A percentile compares a stretch with the other conserved stretches of the same genome.
Evolutionary conservation across 2,329 filamentous ascomycete genomes (phyloP).

Genomic region (Tolypocladium ovalisporum): DNA sequence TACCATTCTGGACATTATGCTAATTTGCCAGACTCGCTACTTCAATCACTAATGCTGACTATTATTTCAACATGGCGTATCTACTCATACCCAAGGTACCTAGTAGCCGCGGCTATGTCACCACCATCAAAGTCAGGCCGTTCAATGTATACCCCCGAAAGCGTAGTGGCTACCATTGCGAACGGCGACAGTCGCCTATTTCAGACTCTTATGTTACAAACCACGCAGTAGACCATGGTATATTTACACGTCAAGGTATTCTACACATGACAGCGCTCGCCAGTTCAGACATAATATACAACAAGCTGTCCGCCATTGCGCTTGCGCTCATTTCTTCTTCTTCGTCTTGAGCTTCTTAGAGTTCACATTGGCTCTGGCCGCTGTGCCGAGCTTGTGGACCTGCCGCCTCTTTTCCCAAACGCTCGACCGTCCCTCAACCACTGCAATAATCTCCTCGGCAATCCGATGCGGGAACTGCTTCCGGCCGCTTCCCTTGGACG

Average conservation of each 20-base stretch:
- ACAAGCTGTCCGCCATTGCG: neutral
- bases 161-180: neutral
- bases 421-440: conserved; percentile 73
- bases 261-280: neutral
- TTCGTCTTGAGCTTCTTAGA: conserved; percentile 24
- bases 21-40: neutral
- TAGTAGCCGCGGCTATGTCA: no score
- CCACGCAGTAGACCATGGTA: neutral
- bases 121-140: no score
- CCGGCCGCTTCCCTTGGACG: conserved; percentile 58
- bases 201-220: neutral
- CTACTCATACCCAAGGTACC: neutral
- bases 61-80: neutral
- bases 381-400: conserved; percentile 73
- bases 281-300: neutral
- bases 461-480: conserved; percentile 66
- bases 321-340: conserved; percentile 19
- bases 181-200: neutral
- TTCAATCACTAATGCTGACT: neutral
- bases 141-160: neutral
- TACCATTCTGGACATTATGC: neutral
- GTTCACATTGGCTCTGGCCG: conserved; percentile 61
- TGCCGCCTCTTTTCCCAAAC: conserved; percentile 75
- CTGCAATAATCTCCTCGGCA: conserved; percentile 75
- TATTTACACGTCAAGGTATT: neutral